Evolutionary conservation across 2,329 filamentous ascomycete species (phyloP), one percentile per base, ranked within the genome.

Genomic region (Scedosporium boydii): DNA sequence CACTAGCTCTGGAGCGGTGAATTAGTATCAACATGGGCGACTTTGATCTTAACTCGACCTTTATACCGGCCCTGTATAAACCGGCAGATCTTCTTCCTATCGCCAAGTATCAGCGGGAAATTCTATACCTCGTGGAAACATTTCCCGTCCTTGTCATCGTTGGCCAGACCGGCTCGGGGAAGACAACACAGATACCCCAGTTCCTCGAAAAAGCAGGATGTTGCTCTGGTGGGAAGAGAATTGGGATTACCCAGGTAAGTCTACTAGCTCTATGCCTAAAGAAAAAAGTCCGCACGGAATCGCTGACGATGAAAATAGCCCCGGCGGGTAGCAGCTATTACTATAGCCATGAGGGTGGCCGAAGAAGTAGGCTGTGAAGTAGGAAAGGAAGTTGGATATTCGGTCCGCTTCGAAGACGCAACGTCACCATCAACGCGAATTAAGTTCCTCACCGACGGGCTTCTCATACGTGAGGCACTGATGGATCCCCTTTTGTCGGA

Each of bases 111-210:
- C 86, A 86, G 65, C 82, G 95, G 63, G 86, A 82, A 61, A 78
- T 99, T 1, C 82, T 97, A 2, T 98, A 96, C 74, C 82, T 93
- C 14, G 84, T 97, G 63, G 93, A 98, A 73, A 92, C 85, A 6
- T 85, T 86, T 66, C 88, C 90, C 0, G 88, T 98, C 63, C 93
- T 90, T 0, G 91, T 98, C 59, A 86, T 98, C 12, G 87, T 98
- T 62, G 95, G 93, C 7, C 92, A 97, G 71, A 98, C 95, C 1
- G 95, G 95, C 3, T 96, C 90, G 26, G 93, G 93, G 51, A 98
- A 98, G 76, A 96, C 93, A 1, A 98, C 95, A 0, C 95, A 98
- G 72, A 88, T 98, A 53, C 95, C 95, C 1, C 93, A 97, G 68
- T 98, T 89, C 69, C 82, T 98, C 12, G 87, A 96, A 63, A 82